Conservation (phyloP, 78 protist species). For the Cyanophora paradoxa region DNA sequence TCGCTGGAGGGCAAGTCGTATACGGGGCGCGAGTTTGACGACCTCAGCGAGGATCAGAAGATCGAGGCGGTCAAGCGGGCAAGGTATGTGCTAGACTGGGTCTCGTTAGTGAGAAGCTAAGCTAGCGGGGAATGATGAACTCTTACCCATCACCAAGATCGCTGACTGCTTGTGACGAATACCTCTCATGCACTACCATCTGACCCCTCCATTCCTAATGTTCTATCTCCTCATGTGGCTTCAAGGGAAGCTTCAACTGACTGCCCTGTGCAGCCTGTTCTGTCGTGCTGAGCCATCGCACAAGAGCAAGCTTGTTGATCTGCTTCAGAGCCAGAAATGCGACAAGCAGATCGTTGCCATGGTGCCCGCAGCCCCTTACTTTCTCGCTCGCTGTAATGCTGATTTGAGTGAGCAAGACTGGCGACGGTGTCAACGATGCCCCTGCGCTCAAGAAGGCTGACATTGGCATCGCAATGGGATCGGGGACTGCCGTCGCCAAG, state of each 20-base stretch:
- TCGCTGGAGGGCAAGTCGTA: constrained; percentile 25
- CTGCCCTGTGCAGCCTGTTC: no score
- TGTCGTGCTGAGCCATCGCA: constrained; percentile 63
- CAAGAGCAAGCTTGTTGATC: constrained; percentile 55
- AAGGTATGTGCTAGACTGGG: no score
- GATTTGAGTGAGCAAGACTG: constrained; percentile 61
- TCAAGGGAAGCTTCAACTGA: no score
- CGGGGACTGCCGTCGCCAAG: constrained; percentile 92
- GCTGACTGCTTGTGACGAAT: no score
- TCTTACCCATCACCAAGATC: no score
- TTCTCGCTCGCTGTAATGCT: background rate
- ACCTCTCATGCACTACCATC: no score
- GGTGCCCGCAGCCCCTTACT: no score
- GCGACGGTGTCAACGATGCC: constrained; percentile 96
- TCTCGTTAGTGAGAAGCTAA: no score
- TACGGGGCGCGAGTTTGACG: constrained; percentile 47
- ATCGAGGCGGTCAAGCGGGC: constrained; percentile 21
- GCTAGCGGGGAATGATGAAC: no score
- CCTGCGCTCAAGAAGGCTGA: constrained; percentile 90
- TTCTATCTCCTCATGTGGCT: no score
- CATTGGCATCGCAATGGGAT: constrained; percentile 96
- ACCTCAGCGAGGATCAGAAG: constrained; percentile 17
- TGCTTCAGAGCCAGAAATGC: constrained; percentile 36
- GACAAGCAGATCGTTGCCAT: constrained; percentile 49
- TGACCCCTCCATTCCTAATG: no score